Evolutionary conservation across 331 rosid genomes (phyloP).

Genomic region (Telfairia occidentalis): DNA sequence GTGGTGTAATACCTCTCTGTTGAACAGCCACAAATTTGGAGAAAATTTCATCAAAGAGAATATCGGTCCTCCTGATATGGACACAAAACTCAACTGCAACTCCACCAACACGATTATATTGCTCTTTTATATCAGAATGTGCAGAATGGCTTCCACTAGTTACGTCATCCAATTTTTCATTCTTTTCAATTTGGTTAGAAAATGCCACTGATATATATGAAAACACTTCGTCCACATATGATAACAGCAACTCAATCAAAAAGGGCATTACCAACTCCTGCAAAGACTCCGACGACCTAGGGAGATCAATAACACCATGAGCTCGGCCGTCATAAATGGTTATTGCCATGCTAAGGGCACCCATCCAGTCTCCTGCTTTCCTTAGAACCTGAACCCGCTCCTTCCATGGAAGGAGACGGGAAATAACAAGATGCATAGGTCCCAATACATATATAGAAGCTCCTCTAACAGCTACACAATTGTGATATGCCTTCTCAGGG

Average conservation of each 20-base stretch:
- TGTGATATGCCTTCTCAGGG: conserved; percentile 92
- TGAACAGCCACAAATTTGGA: conserved; percentile 57
- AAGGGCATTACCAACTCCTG: conserved; percentile 87
- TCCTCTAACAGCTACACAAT: conserved; percentile 72
- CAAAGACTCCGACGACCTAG: conserved; percentile 78
- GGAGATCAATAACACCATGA: conserved; percentile 91
- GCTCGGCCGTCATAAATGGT: conserved; percentile 89
- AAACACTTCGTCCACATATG: conserved; percentile 93
- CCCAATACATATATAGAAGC: conserved; percentile 87
- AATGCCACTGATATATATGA: conserved; percentile 90
- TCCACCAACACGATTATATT: conserved; percentile 88
- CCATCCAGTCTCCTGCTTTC: conserved; percentile 98
- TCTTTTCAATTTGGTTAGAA: conserved; percentile 72
- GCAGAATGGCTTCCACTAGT: conserved; percentile 39
- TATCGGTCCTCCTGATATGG: conserved; percentile 82
- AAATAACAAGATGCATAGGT: conserved; percentile 58
- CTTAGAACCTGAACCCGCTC: conserved; percentile 74
- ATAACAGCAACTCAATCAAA: conserved; percentile 74
- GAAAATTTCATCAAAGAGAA: conserved; percentile 92
- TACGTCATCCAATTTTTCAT: conserved; percentile 34
- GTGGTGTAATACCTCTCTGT: conserved; percentile 58
- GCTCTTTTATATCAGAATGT: conserved; percentile 82
- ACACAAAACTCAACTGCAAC: conserved; percentile 98
- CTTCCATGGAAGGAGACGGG: conserved; percentile 96
- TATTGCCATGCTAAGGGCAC: conserved; percentile 91